These are phyloP conservation scores for Xylariomycetidae sp. DNA, from an alignment of 2,329 filamentous ascomycete species.

Conservation along the genomic window DNA sequence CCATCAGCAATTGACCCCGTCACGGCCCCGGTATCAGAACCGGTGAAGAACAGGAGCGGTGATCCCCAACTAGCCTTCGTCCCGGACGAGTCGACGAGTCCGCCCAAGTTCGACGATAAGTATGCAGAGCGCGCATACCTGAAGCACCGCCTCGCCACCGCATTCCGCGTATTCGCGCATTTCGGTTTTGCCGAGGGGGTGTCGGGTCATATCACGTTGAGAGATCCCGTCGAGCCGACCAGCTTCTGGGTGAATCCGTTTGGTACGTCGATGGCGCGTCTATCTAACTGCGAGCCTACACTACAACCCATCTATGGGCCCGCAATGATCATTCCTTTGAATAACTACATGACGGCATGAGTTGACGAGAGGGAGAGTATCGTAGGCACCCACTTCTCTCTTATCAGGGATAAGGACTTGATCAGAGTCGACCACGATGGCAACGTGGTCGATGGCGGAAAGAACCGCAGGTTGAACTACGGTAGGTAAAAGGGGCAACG, in stretches of 20 bases:
- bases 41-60: conserved; percentile 2
- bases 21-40: not conserved
- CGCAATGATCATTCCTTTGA: not conserved
- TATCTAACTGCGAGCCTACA: too few species aligned
- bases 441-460: conserved; percentile 53
- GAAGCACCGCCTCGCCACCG: conserved; percentile 45
- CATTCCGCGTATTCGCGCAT: conserved; percentile 55
- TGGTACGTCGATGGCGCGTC: conserved; percentile 23
- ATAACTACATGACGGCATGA: not conserved
- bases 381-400: conserved; percentile 43
- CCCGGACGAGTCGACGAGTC: conserved; percentile 1
- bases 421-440: conserved; percentile 55
- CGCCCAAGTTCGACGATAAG: conserved; percentile 5
- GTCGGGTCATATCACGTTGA: conserved; percentile 53
- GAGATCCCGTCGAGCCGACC: conserved; percentile 50
- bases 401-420: conserved; percentile 55
- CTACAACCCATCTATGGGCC: not conserved
- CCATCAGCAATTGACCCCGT: conserved; percentile 5
- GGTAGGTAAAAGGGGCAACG: conserved; percentile 8
- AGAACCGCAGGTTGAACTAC: conserved; percentile 38
- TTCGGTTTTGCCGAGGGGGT: conserved; percentile 57
- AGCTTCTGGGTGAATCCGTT: conserved; percentile 61
- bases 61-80: conserved; percentile 5
- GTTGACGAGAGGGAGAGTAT: not conserved
- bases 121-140: conserved; percentile 7